phyloP scores from a whole-genome alignment of 176 grass and related monocot genomes.

The Luzula sylvatica region DNA sequence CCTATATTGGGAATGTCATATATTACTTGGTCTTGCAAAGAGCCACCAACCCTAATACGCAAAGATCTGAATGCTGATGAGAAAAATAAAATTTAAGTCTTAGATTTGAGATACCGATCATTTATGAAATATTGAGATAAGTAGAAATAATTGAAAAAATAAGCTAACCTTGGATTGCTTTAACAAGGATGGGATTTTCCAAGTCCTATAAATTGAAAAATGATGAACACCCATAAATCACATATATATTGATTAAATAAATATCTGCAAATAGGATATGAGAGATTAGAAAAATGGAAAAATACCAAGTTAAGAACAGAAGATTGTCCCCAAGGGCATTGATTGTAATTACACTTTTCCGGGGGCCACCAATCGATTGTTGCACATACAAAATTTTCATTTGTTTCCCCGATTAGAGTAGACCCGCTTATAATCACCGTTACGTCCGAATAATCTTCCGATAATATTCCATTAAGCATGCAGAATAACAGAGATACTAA shows the following conservation, averaged over 20 bases:
- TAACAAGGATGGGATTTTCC: conserved; percentile 62
- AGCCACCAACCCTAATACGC: conserved; percentile 84
- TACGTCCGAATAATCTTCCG: conserved; percentile 49
- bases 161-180: conserved; percentile 65
- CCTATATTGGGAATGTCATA: conserved; percentile 64
- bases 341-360: conserved; percentile 87
- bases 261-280: neutral
- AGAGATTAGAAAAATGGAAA: neutral
- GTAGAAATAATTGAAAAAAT: neutral
- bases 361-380: conserved; percentile 99
- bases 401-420: conserved; percentile 46
- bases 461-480: conserved; percentile 22
- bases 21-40: conserved; percentile 91
- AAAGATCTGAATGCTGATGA: conserved; percentile 62
- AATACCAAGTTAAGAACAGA: conserved; percentile 84
- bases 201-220: conserved; percentile 44
- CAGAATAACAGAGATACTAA: conserved; percentile 36
- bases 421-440: conserved; percentile 58
- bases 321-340: conserved; percentile 82
- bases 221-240: conserved; percentile 11
- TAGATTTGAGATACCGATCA: conserved; percentile 12
- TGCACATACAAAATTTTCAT: conserved; percentile 64
- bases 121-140: neutral
- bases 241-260: neutral
- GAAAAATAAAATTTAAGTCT: conserved; percentile 8